These are phyloP conservation scores for Coemansia reversa DNA, from an alignment of 192 early-diverging fungal genomes.

Conservation along the genomic window DNA sequence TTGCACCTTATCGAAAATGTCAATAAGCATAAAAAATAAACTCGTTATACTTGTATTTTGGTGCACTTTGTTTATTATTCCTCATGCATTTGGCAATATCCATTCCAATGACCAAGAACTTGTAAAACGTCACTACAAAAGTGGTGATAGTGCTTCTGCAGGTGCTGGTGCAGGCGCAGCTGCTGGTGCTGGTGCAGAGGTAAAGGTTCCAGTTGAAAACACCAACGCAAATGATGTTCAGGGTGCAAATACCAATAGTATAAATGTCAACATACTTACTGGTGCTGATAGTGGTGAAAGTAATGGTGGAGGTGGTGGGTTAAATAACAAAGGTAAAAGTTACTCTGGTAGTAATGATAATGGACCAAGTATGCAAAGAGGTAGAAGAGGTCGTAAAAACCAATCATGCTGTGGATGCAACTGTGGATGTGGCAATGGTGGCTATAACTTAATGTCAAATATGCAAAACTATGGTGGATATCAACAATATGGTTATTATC, in stretches of 20 bases:
- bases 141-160: no score
- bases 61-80: no score
- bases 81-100: no score
- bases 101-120: no score
- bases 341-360: not conserved
- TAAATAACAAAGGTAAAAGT: not conserved
- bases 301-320: not conserved
- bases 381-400: not conserved
- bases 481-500: not conserved
- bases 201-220: no score
- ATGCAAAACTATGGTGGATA: not conserved
- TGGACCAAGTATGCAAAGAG: not conserved
- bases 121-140: no score
- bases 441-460: not conserved
- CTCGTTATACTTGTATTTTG: no score
- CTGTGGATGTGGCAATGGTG: constrained; percentile 1
- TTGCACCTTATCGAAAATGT: not conserved
- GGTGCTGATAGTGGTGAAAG: not conserved
- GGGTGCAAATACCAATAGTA: not conserved
- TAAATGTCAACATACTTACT: not conserved
- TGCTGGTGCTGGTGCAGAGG: no score
- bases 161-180: no score
- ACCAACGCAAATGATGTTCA: no score
- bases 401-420: constrained; percentile 2
- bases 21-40: no score